These are phyloP conservation scores for Akanthomyces uredinophilus DNA, from an alignment of 2,329 filamentous ascomycete genomes.

Conservation along the genomic window DNA sequence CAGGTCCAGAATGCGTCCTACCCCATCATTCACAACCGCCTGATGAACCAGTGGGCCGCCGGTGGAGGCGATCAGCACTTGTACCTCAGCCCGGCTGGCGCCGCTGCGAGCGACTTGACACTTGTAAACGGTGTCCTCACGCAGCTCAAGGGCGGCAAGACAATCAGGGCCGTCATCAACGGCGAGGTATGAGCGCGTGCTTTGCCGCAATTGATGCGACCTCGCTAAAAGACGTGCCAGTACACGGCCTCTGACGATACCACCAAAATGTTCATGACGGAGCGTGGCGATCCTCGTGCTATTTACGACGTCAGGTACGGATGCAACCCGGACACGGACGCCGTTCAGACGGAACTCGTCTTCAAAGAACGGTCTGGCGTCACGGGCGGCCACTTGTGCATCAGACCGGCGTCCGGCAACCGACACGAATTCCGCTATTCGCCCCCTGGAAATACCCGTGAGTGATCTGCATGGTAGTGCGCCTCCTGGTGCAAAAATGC, in stretches of 20 bases:
- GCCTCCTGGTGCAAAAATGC: background rate
- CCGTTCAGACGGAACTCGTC: slow-evolving; percentile 32
- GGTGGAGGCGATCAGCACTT: slow-evolving; percentile 37
- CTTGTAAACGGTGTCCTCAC: slow-evolving; percentile 35
- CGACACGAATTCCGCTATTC: slow-evolving; percentile 40
- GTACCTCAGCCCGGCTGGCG: slow-evolving; percentile 35
- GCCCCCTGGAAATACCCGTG: slow-evolving; percentile 34
- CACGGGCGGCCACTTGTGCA: slow-evolving; percentile 35
- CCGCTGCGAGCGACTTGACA: slow-evolving; percentile 30
- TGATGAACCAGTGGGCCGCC: slow-evolving; percentile 31
- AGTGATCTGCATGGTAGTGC: background rate
- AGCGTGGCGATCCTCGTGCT: slow-evolving; percentile 37
- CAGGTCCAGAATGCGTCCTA: slow-evolving; percentile 33
- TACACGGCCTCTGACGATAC: slow-evolving; percentile 40
- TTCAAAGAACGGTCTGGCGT: slow-evolving; percentile 28
- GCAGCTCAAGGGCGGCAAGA: slow-evolving; percentile 17
- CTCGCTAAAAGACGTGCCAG: slow-evolving; percentile 19
- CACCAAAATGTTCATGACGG: slow-evolving; percentile 44
- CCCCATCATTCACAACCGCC: slow-evolving; percentile 32
- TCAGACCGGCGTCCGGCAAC: slow-evolving; percentile 32
- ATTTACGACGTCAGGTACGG: slow-evolving; percentile 36
- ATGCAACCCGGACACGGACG: slow-evolving; percentile 37
- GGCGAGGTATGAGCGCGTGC: slow-evolving; percentile 32
- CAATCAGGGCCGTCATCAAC: slow-evolving; percentile 37
- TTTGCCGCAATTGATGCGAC: background rate